Percentiles rank a stretch among this genome's conserved stretches.
phyloP scores from a whole-genome alignment of 257 asterid genomes.

The Gentiana macrophylla region DNA sequence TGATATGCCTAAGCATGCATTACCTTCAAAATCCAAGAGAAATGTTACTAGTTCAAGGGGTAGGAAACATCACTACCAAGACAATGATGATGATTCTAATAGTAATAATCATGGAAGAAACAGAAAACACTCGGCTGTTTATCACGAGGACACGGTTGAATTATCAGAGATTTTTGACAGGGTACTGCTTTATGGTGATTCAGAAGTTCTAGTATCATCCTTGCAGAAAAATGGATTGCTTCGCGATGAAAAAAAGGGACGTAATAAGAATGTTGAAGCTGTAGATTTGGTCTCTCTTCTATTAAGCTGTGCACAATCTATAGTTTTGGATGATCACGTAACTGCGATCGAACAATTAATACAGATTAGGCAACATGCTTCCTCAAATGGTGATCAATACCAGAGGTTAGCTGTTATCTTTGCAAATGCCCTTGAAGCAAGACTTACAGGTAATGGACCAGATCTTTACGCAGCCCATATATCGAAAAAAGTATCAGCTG shows the following conservation, averaged over 20 bases:
- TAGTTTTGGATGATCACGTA: constrained; percentile 18
- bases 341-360: constrained; percentile 19
- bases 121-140: constrained; percentile 31
- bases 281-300: constrained; percentile 20
- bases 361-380: constrained; percentile 29
- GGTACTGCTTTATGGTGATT: constrained; percentile 42
- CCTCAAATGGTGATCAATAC: constrained; percentile 38
- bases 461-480: constrained; percentile 25
- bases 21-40: neutral
- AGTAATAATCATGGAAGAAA: constrained; percentile 9
- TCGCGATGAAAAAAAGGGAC: neutral
- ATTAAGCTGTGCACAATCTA: constrained; percentile 28
- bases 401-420: constrained; percentile 49
- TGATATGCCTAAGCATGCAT: neutral
- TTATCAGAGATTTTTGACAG: constrained; percentile 36
- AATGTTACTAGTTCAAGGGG: constrained; percentile 5
- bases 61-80: constrained; percentile 5
- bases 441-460: constrained; percentile 44
- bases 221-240: constrained; percentile 17
- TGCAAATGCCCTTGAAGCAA: constrained; percentile 52
- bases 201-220: constrained; percentile 11
- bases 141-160: constrained; percentile 14
- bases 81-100: constrained; percentile 12
- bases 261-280: constrained; percentile 7
- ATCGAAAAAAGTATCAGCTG: constrained; percentile 16